A percentile compares a stretch with the other conserved stretches of the same genome.
These are phyloP conservation scores for Aspergillus sp. DNA, from an alignment of 2,329 filamentous ascomycete genomes.

Conservation along the genomic window DNA sequence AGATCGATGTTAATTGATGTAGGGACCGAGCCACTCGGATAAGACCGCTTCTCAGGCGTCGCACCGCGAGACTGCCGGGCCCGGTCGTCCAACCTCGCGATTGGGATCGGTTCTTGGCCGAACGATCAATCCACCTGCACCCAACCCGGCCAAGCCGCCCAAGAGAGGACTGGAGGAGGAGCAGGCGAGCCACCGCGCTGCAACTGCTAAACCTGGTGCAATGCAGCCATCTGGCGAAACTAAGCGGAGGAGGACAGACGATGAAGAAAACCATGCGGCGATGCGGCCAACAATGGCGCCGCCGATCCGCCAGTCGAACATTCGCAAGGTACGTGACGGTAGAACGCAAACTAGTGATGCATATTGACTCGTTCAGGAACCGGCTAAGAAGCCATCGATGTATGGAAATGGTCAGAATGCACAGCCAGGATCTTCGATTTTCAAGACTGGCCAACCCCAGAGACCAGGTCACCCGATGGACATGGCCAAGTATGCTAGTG, in stretches of 20 bases:
- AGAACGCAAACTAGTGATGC: not conserved
- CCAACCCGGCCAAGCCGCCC: constrained; percentile 67
- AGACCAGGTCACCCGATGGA: constrained; percentile 71
- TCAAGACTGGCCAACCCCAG: constrained; percentile 52
- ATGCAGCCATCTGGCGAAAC: constrained; percentile 69
- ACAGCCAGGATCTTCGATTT: constrained; percentile 32
- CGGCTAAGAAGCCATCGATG: constrained; percentile 43
- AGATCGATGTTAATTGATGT: not conserved
- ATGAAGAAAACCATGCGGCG: constrained; percentile 62
- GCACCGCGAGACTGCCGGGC: constrained; percentile 49
- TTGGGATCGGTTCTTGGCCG: constrained; percentile 50
- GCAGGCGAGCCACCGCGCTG: constrained; percentile 46
- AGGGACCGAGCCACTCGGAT: constrained; percentile 16
- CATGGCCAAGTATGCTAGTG: constrained; percentile 84
- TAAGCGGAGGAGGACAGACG: constrained; percentile 78
- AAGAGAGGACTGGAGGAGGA: constrained; percentile 72
- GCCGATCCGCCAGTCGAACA: constrained; percentile 77
- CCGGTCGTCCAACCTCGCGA: constrained; percentile 52
- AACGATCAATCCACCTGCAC: constrained; percentile 61
- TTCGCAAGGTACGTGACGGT: constrained; percentile 52
- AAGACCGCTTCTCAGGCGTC: constrained; percentile 25
- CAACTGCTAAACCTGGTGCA: constrained; percentile 38
- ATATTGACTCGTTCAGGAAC: constrained; percentile 22
- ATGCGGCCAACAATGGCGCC: constrained; percentile 73
- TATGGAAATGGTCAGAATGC: constrained; percentile 38